Conservation (phyloP, 768 basidiomycete species). For the Tylopilus felleus region DNA sequence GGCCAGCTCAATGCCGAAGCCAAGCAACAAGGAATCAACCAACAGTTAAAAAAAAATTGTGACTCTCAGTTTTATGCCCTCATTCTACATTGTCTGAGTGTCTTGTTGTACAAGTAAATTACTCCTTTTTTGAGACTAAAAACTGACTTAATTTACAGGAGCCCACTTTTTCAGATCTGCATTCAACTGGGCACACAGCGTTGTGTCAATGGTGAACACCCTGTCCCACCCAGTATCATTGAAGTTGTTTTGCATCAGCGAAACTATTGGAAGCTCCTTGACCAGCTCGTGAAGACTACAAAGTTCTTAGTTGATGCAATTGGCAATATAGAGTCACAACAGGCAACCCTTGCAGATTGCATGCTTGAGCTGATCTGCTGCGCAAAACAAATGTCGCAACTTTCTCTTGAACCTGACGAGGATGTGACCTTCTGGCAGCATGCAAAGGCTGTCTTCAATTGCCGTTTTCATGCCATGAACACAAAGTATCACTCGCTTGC, state of each 20-base stretch:
- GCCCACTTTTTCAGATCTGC: background rate
- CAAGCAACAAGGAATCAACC: conserved; percentile 7
- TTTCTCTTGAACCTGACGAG: background rate
- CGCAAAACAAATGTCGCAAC: background rate
- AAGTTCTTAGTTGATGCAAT: background rate
- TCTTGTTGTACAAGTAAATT: conserved; percentile 1
- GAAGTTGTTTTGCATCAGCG: background rate
- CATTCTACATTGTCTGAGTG: conserved; percentile 21
- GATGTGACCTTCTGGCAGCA: background rate
- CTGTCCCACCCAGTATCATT: background rate
- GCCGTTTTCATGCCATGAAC: background rate
- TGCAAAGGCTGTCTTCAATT: background rate
- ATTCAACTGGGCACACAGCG: background rate
- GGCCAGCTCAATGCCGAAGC: conserved; percentile 26
- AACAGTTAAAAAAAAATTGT: conserved; percentile 20
- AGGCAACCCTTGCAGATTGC: background rate
- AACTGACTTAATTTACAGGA: background rate
- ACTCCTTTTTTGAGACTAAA: no score
- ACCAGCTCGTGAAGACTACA: background rate
- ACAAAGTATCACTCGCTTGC: background rate
- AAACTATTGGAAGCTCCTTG: background rate
- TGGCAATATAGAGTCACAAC: background rate
- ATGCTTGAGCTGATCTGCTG: background rate
- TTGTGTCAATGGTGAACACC: background rate
- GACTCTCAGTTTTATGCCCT: conserved; percentile 27